phyloP scores from a whole-genome alignment of 2,329 filamentous ascomycete species.

The Ceratocystis albifundus region DNA sequence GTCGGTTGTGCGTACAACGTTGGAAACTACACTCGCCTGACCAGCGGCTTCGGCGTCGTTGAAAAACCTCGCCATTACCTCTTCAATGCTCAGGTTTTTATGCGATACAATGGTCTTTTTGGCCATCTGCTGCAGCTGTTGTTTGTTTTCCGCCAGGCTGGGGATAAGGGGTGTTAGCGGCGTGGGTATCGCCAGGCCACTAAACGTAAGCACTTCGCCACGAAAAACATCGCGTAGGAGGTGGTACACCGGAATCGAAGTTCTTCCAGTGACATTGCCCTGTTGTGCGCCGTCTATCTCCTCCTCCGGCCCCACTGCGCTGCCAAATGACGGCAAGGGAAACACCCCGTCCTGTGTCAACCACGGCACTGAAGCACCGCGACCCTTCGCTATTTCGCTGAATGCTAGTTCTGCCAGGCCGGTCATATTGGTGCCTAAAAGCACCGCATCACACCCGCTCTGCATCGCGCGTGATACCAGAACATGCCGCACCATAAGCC shows the following conservation, averaged over 20 bases:
- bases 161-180: slow-evolving; percentile 39
- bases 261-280: slow-evolving; percentile 23
- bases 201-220: slow-evolving; percentile 63
- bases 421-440: slow-evolving; percentile 81
- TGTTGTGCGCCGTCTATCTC: neutral
- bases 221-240: slow-evolving; percentile 76
- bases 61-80: slow-evolving; percentile 83
- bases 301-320: slow-evolving; percentile 5
- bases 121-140: slow-evolving; percentile 18
- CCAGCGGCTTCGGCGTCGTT: slow-evolving; percentile 57
- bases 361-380: slow-evolving; percentile 74
- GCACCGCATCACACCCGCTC: slow-evolving; percentile 53
- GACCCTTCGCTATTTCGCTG: slow-evolving; percentile 78
- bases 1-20: slow-evolving; percentile 83
- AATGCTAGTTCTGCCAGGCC: slow-evolving; percentile 76
- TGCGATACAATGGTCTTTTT: slow-evolving; percentile 44
- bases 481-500: slow-evolving; percentile 59
- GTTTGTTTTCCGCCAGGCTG: slow-evolving; percentile 30
- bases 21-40: slow-evolving; percentile 84
- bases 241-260: slow-evolving; percentile 46
- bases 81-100: slow-evolving; percentile 77
- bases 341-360: slow-evolving; percentile 62
- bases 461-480: slow-evolving; percentile 53
- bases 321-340: slow-evolving; percentile 29
- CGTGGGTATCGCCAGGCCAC: slow-evolving; percentile 38